These are phyloP conservation scores for Eucalyptus urophylla DNA, from an alignment of 345 rosid genomes.

Conservation along the genomic window DNA sequence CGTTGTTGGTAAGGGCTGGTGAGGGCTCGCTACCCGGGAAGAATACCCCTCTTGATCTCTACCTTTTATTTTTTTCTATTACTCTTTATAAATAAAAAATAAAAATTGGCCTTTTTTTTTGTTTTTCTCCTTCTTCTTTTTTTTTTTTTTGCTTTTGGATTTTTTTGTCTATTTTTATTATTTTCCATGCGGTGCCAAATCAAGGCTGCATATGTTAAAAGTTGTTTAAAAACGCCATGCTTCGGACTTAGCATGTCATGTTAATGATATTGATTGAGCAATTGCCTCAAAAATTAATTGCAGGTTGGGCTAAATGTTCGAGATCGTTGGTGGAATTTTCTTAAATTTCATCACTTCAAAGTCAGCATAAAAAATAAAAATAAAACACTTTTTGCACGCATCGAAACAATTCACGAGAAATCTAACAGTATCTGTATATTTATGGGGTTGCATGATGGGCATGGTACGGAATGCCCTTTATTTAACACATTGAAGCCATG, in stretches of 20 bases:
- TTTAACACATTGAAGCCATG: not conserved
- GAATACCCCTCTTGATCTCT: not conserved
- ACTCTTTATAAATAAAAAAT: not conserved
- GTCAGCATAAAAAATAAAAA: not conserved
- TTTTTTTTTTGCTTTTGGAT: not conserved
- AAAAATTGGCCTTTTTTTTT: not conserved
- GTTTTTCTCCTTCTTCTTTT: rapidly evolving
- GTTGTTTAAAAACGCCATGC: not conserved
- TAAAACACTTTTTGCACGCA: not conserved
- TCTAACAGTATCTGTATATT: not conserved
- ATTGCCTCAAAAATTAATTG: not conserved
- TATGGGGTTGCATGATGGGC: not conserved
- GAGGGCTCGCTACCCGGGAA: not conserved
- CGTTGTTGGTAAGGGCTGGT: rapidly evolving
- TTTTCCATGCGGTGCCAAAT: not conserved
- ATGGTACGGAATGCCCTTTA: not conserved
- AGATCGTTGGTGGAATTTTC: not conserved
- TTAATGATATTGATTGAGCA: not conserved
- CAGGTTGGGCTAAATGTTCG: not conserved
- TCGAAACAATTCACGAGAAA: not conserved
- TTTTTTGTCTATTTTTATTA: not conserved
- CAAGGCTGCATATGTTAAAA: not conserved
- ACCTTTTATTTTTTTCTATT: not conserved
- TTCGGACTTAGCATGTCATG: not conserved
- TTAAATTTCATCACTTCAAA: not conserved